Evolutionary conservation across 2,329 filamentous ascomycete species (phyloP), one percentile per base, ranked within the genome.

Genomic region (Ophiosphaerella herpotricha): DNA sequence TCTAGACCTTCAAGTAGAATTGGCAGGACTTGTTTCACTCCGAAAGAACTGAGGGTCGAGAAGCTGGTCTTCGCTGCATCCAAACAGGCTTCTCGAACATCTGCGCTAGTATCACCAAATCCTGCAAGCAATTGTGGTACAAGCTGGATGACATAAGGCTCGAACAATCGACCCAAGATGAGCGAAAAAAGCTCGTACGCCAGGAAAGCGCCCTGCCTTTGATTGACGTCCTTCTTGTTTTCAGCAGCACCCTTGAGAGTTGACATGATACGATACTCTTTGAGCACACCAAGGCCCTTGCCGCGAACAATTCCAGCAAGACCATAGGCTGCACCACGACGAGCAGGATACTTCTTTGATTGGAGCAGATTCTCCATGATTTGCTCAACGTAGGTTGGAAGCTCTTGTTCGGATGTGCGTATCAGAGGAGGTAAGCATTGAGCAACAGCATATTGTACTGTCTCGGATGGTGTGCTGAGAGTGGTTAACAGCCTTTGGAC

Each of bases 11-110:
- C 87, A 2, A 99, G 82, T 7, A 99, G 82, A 11, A 90, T 96
- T 3, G 94, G 94, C 58, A 99, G 79, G 57, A 99, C 92, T 68
- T 94, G 84, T 76, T 96, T 96, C 51, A 99, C 95, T 72, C 94
- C 94, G 64, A 90, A 99, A 0, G 94, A 97, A 75, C 91, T 97
- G 48, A 99, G 77, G 61, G 87, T 92, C 5, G 90, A 87, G 74
- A 99, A 99, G 73, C 91, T 97, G 9, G 91, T 89, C 77, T 97
- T 97, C 42, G 94, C 89, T 32, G 94, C 90, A 57, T 96, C 92
- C 35, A 97, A 80, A 75, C 93, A 96, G 21, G 91, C 91, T 58
- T 96, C 92, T 69, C 94, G 88, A 26, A 99, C 94, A 71, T 97
- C 91, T 42, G 87, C 83, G 65, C 87, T 96, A 46, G 84, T 80